Evolutionary conservation across 176 grass and related monocot genomes (phyloP).

Genomic region (Ensete ventricosum): DNA sequence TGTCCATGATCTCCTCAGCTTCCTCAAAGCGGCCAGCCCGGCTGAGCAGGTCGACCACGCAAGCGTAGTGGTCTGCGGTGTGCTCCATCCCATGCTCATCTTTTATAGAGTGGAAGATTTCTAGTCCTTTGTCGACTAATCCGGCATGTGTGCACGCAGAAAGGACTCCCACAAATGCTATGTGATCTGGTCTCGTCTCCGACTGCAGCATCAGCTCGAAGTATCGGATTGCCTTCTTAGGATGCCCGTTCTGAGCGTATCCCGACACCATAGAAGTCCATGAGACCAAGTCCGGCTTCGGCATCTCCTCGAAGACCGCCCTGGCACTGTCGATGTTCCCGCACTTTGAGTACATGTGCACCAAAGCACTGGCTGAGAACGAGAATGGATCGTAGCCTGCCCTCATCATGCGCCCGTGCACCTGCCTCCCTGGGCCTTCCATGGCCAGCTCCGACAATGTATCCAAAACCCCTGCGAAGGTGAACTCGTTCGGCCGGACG

Average conservation of each 20-base stretch:
- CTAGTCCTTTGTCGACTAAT: conserved; percentile 49
- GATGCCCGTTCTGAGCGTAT: conserved; percentile 62
- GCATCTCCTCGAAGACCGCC: conserved; percentile 40
- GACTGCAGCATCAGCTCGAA: conserved; percentile 52
- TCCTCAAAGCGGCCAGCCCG: conserved; percentile 45
- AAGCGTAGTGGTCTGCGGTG: conserved; percentile 71
- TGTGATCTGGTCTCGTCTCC: conserved; percentile 51
- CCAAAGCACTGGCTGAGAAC: conserved; percentile 47
- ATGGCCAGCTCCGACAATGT: conserved; percentile 43
- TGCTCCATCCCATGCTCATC: conserved; percentile 39
- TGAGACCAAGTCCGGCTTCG: conserved; percentile 49
- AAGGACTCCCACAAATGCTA: conserved; percentile 59
- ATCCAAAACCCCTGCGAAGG: conserved; percentile 53
- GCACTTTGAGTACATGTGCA: conserved; percentile 85
- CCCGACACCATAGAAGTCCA: conserved; percentile 66
- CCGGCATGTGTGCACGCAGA: conserved; percentile 72
- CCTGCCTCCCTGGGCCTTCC: conserved; percentile 51
- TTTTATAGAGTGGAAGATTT: conserved; percentile 63
- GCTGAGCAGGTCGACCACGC: conserved; percentile 64
- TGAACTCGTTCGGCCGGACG: conserved; percentile 59
- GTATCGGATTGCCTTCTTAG: conserved; percentile 46
- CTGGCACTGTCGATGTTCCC: conserved; percentile 54
- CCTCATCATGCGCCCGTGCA: conserved; percentile 62
- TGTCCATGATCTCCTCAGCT: conserved; percentile 53
- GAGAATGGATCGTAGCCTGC: conserved; percentile 33